phyloP scores from a whole-genome alignment of 371 early-diverging fungal species.

The Zancudomyces culisetae region DNA sequence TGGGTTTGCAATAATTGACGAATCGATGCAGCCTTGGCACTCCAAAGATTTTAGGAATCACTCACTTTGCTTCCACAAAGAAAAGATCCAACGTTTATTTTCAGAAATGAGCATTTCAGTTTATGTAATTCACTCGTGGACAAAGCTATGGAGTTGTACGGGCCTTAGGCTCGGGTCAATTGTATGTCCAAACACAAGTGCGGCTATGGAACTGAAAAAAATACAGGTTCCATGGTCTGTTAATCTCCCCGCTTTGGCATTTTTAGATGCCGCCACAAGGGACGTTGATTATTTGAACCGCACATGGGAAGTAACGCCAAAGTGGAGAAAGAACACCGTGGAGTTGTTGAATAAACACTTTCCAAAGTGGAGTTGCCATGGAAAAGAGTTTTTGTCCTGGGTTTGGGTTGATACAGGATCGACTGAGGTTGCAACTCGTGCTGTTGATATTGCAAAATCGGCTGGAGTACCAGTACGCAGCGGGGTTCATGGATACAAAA shows the following conservation, averaged over 20 bases:
- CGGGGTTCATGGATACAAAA: slow-evolving; percentile 57
- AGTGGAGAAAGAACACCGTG: slow-evolving; percentile 40
- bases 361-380: slow-evolving; percentile 42
- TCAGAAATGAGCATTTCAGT: slow-evolving; percentile 40
- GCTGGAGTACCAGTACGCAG: slow-evolving; percentile 69
- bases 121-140: slow-evolving; percentile 77
- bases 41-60: slow-evolving; percentile 49
- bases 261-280: slow-evolving; percentile 51
- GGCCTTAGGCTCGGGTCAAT: slow-evolving; percentile 72
- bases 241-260: slow-evolving; percentile 56
- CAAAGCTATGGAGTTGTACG: slow-evolving; percentile 78
- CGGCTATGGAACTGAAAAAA: slow-evolving; percentile 36
- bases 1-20: slow-evolving; percentile 60
- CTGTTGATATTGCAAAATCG: slow-evolving; percentile 36
- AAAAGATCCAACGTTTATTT: slow-evolving; percentile 33
- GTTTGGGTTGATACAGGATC: slow-evolving; percentile 55
- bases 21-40: slow-evolving; percentile 79
- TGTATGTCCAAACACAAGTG: slow-evolving; percentile 54
- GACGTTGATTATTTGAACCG: slow-evolving; percentile 43
- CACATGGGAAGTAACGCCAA: slow-evolving; percentile 52
- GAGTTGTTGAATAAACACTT: slow-evolving; percentile 13
- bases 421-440: slow-evolving; percentile 32
- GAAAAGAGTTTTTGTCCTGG: slow-evolving; percentile 61
- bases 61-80: slow-evolving; percentile 45
- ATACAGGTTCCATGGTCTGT: slow-evolving; percentile 79